phyloP scores from a whole-genome alignment of 2,329 filamentous ascomycete species.

The Monilinia aucupariae region DNA sequence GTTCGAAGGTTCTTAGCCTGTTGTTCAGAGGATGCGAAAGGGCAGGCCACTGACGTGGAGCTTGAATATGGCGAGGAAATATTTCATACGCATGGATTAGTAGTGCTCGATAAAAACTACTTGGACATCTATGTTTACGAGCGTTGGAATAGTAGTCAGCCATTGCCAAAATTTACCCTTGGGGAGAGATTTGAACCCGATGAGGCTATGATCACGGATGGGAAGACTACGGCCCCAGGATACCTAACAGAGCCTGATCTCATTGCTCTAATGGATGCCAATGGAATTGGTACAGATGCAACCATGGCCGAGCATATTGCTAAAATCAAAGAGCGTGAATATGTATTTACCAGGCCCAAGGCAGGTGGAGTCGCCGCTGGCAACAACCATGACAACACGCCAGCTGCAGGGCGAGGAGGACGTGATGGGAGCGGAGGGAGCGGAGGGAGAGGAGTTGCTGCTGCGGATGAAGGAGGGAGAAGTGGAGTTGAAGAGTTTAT shows the following conservation, averaged over 20 bases:
- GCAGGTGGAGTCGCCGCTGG: slow-evolving; percentile 32
- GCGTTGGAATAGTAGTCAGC: slow-evolving; percentile 84
- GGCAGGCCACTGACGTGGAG: slow-evolving; percentile 80
- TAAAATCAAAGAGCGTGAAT: slow-evolving; percentile 86
- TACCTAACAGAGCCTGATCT: slow-evolving; percentile 94
- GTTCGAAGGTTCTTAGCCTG: slow-evolving; percentile 88
- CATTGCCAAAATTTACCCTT: slow-evolving; percentile 71
- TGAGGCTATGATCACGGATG: slow-evolving; percentile 83
- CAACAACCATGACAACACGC: slow-evolving; percentile 34
- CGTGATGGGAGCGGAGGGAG: slow-evolving; percentile 40
- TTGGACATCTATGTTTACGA: slow-evolving; percentile 95
- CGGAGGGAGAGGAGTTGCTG: slow-evolving; percentile 39
- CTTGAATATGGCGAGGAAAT: slow-evolving; percentile 76
- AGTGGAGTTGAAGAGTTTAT: slow-evolving; percentile 75
- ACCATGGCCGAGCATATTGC: slow-evolving; percentile 99
- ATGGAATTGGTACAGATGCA: slow-evolving; percentile 95
- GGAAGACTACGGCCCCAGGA: slow-evolving; percentile 77
- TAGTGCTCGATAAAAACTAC: slow-evolving; percentile 85
- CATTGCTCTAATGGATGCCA: slow-evolving; percentile 95
- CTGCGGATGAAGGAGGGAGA: slow-evolving; percentile 41
- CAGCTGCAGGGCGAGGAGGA: slow-evolving; percentile 38
- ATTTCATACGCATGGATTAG: slow-evolving; percentile 77
- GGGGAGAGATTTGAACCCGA: slow-evolving; percentile 83
- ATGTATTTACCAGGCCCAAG: slow-evolving; percentile 63
- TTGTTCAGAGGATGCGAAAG: slow-evolving; percentile 89